These are phyloP conservation scores for Fusarium nodosum DNA, from an alignment of 2,329 filamentous ascomycete species.

Conservation along the genomic window DNA sequence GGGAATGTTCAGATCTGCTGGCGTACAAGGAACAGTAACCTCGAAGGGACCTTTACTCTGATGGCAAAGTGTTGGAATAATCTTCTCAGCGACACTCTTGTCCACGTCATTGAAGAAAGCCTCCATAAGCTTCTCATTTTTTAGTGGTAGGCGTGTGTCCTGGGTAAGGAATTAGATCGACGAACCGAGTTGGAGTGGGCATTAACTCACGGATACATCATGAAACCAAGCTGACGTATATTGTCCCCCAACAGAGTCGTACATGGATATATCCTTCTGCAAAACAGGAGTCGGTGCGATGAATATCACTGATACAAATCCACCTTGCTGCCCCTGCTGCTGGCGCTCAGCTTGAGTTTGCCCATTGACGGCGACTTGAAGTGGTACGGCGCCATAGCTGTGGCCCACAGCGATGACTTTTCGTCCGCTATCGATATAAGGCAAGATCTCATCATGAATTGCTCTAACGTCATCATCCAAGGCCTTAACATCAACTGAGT, in stretches of 20 bases:
- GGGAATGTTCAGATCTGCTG: not conserved
- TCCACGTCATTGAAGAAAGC: constrained; percentile 37
- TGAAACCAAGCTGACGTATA: constrained; percentile 22
- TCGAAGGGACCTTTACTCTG: constrained; percentile 32
- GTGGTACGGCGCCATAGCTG: constrained; percentile 38
- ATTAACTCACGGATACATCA: constrained; percentile 11
- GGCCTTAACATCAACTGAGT: constrained; percentile 19
- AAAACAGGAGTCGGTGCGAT: constrained; percentile 25
- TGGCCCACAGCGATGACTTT: constrained; percentile 23
- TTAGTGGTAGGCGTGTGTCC: constrained; percentile 25
- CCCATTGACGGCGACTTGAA: constrained; percentile 8
- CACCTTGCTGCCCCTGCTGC: constrained; percentile 10
- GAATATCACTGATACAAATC: constrained; percentile 19
- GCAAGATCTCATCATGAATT: constrained; percentile 3
- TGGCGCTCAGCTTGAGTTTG: constrained; percentile 20
- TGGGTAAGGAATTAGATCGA: not conserved
- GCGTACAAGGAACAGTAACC: constrained; percentile 14
- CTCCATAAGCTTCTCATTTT: not conserved
- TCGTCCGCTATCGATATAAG: constrained; percentile 17
- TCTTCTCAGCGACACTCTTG: constrained; percentile 8
- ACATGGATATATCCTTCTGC: constrained; percentile 30
- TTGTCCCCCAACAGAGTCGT: constrained; percentile 14
- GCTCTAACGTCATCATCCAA: constrained; percentile 31
- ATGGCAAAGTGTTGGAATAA: constrained; percentile 13
- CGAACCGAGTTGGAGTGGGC: fast-evolving